Base-by-base conservation (phyloP, 2,329 filamentous ascomycete genomes). In the Nigrospora sphaerica region DNA sequence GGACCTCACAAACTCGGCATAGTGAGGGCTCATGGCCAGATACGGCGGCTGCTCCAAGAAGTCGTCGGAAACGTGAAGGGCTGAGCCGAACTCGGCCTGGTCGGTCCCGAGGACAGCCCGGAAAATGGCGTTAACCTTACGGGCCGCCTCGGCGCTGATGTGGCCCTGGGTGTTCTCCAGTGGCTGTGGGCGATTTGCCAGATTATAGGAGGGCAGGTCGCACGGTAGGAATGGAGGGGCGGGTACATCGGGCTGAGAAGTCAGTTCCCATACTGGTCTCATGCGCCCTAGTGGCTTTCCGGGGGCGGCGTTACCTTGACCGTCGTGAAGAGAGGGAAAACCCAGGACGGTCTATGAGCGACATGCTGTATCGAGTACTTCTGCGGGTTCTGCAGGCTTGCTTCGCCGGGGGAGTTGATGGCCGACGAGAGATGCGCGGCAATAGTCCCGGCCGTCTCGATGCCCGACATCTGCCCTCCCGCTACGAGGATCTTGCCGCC, bases 391-490 rank as follows among this genome's bases (percentile, higher is more conserved):
- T 62, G 46, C 5, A 80, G 63, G 0, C 55, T 45, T 31, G 62
- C 70, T 1, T 64, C 49, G 0, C 63, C 66, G 0, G 81, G 77
- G 0, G 78, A 75, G 59, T 85, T 70, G 12, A 65, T 63, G 3
- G 76, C 75, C 6, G 81, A 81, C 0, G 87, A 91, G 1, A 92
- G 63, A 51, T 90, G 81, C 5, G 80, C 73, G 12, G 86, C 86
- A 42, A 91, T 78, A 2, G 83, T 81, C 11, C 80, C 83, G 0
- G 87, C 84, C 42, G 85, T 84, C 67, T 95, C 88, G 6, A 86
- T 78, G 1, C 87, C 88, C 2, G 87, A 92, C 76, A 93, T 90
- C 56, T 90, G 86, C 0, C 87, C 88, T 1, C 88, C 88, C 1
- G 90, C 78, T 0, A 95, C 72, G 1, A 89, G 71, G 14, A 93